Percentiles rank a stretch among this genome's conserved stretches.
Conservation (phyloP, 352 stramenopile genomes). For the Lagenidium sp. region DNA sequence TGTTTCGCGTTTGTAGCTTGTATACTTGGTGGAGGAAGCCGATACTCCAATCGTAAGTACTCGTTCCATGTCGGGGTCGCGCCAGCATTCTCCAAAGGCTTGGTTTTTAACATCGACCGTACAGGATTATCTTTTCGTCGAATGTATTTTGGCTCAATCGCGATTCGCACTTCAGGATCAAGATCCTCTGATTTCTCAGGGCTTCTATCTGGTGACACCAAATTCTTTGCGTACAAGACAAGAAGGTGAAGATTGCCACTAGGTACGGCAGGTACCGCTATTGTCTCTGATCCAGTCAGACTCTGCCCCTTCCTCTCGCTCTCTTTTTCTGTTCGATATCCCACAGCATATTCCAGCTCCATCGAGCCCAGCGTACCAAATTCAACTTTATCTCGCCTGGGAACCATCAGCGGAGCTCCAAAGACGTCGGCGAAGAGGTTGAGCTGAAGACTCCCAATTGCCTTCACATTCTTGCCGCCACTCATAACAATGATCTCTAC, state of each 20-base stretch:
- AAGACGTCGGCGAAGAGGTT: conserved; percentile 11
- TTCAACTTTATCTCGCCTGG: conserved; percentile 7
- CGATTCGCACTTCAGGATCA: conserved; percentile 39
- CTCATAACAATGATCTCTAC: conserved; percentile 16
- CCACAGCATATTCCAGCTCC: conserved; percentile 15
- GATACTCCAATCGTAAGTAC: conserved; percentile 39
- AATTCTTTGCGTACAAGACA: conserved; percentile 20
- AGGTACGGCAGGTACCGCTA: conserved; percentile 7
- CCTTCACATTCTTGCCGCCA: conserved; percentile 8
- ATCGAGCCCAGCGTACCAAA: conserved; percentile 19
- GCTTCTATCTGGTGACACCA: conserved; percentile 21
- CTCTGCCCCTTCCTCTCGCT: background rate
- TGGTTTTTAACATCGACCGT: conserved; percentile 38
- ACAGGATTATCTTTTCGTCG: conserved; percentile 40
- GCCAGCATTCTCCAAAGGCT: conserved; percentile 31
- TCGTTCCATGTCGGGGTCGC: conserved; percentile 33
- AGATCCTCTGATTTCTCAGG: conserved; percentile 21
- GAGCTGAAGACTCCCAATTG: conserved; percentile 22
- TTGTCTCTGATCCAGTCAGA: conserved; percentile 1
- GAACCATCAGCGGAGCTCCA: too few species aligned
- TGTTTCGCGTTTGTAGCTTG: background rate
- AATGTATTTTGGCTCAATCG: conserved; percentile 37
- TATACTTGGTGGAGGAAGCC: conserved; percentile 7
- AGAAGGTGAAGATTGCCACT: conserved; percentile 36
- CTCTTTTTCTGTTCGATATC: conserved; percentile 10